Evolutionary conservation across 768 basidiomycete genomes (phyloP), one percentile per base, ranked within the genome.

Genomic region (Pleurotus sapidus): DNA sequence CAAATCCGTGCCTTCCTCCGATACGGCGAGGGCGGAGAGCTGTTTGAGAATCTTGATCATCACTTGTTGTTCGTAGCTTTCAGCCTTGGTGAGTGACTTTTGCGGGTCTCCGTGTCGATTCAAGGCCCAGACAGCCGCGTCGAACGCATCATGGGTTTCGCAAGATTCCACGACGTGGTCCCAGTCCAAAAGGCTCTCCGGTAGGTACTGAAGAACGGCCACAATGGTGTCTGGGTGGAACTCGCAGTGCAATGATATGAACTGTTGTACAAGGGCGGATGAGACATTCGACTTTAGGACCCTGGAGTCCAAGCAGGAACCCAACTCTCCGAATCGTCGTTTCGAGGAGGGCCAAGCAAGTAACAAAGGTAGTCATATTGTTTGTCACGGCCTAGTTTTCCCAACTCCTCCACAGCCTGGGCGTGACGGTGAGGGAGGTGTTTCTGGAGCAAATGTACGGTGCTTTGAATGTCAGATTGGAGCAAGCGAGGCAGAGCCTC

Each of bases 111-210:
- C 89, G 43, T 75, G 77, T 64, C 80, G 78, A 62, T 93, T 80
- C 46, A 86, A 71, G 2, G 86, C 78, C 95, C 95, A 98, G 4
- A 98, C 72, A 20, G 89, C 86, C 7, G 91, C 92, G 49, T 92
- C 86, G 60, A 81, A 89, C 14, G 84, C 86, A 42, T 77, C 76
- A 17, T 79, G 76, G 2, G 77, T 69, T 69, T 95, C 89, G 69
- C 93, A 95, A 7, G 83, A 80, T 4, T 73, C 72, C 14, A 85
- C 72, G 23, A 87, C 74, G 18, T 80, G 73, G 2, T 71, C 60
- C 72, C 85, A 82, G 56, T 90, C 85, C 48, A 93, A 68, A 53
- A 71, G 72, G 14, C 78, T 78, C 4, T 66, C 57, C 0, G 86
- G 83, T 55, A 89, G 72, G 51, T 71, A 73, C 61, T 82, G 75